Evolutionary conservation across 805 yeast species (phyloP), one percentile per base, ranked within the genome.

Genomic region (Saccharomycopsis oosterbeekiorum): DNA sequence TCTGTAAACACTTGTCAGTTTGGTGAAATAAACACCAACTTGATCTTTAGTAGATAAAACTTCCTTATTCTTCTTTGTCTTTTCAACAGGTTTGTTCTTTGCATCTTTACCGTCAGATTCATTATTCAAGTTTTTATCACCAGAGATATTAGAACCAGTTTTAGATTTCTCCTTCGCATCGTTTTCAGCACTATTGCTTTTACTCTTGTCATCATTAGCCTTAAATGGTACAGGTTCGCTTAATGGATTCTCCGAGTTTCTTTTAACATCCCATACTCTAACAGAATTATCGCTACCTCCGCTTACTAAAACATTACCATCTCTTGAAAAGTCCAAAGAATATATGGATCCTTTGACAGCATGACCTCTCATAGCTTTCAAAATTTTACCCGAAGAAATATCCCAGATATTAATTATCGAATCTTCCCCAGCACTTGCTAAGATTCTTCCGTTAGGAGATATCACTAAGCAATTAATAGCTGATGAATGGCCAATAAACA

Each of bases 391-490:
- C 1, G 92, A 82, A 1, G 97, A 96, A 60, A 89, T 84, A 75
- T 94, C 99, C 96, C 97, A 94, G 47, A 94, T 79, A 70, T 87
- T 86, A 41, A 94, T 88, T 10, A 87, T 81, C 53, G 91, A 84
- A 71, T 94, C 98, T 70, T 91, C 97, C 59, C 97, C 96, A 1
- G 96, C 97, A 61, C 91, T 83, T 3, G 98, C 97, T 61, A 94
- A 76, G 93, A 97, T 89, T 69, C 97, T 80, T 2, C 99, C 99
- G 76, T 94, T 97, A 0, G 98, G 98, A 0, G 97, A 87, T 9
- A 90, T 96, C 0, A 96, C 91, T 66, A 89, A 76, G 19, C 91
- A 80, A 65, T 89, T 87, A 24, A 94, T 82, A 1, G 97, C 87
- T n/a, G 92, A 91, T 1, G 91, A 83, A 69, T 92, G 97, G 1